A percentile compares a stretch with the other conserved stretches of the same genome.
phyloP scores from a whole-genome alignment of 306 rosid species.

The Begonia fuchsioides region DNA sequence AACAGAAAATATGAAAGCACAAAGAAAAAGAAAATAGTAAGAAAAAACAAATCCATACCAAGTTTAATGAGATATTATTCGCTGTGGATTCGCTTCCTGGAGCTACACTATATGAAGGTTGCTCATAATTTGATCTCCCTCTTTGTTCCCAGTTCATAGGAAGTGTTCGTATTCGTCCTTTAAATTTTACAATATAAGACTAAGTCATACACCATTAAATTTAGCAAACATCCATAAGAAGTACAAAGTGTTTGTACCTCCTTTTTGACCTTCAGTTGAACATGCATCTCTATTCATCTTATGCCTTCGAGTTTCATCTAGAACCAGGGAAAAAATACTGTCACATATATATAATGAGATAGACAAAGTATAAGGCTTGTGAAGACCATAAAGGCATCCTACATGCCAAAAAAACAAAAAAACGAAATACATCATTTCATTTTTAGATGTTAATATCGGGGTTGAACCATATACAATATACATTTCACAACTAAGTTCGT shows the following conservation, averaged over 20 bases:
- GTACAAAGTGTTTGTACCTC: conserved; percentile 35
- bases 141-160: conserved; percentile 67
- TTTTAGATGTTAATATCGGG: no score
- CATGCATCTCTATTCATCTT: conserved; percentile 47
- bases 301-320: conserved; percentile 58
- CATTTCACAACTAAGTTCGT: no score
- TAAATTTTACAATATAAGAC: conserved; percentile 7
- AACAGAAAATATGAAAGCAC: conserved; percentile 4
- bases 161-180: conserved; percentile 65
- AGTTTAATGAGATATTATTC: conserved; percentile 31
- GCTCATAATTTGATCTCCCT: conserved; percentile 58
- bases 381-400: not conserved
- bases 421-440: no score
- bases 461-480: no score
- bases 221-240: conserved; percentile 12
- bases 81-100: conserved; percentile 37
- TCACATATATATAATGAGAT: no score
- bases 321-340: not conserved
- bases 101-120: conserved; percentile 36
- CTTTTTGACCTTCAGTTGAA: conserved; percentile 50
- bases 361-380: no score
- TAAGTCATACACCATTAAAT: conserved; percentile 10
- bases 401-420: not conserved
- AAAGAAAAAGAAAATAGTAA: conserved; percentile 2
- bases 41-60: conserved; percentile 24